Conservation (phyloP, 2,329 filamentous ascomycete genomes). For the Zymoseptoria brevis region DNA sequence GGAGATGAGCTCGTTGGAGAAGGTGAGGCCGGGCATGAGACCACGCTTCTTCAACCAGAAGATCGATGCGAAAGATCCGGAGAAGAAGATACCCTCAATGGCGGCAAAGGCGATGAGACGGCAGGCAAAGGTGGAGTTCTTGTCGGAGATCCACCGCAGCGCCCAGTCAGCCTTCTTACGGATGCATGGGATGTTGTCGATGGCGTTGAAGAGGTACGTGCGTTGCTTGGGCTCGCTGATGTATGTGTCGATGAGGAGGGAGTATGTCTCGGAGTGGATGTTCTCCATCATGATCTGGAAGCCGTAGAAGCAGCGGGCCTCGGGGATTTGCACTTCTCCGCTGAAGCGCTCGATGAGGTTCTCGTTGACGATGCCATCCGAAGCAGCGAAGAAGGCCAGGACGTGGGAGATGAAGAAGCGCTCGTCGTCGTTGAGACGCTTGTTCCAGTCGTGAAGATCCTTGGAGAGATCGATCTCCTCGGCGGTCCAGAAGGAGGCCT, state of each 20-base stretch:
- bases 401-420: constrained; percentile 98
- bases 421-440: constrained; percentile 92
- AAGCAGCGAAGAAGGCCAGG: constrained; percentile 97
- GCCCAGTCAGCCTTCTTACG: constrained; percentile 99
- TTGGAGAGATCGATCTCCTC: constrained; percentile 99
- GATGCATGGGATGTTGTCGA: constrained; percentile 98
- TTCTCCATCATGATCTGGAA: constrained; percentile 99
- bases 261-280: constrained; percentile 99
- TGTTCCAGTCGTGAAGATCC: constrained; percentile 98
- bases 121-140: constrained; percentile 88
- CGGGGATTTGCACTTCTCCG: constrained; percentile 89
- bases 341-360: constrained; percentile 98
- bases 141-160: constrained; percentile 86
- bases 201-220: constrained; percentile 92
- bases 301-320: constrained; percentile 98
- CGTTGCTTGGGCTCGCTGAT: constrained; percentile 96
- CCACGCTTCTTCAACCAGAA: constrained; percentile 99
- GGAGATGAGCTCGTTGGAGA: constrained; percentile 99
- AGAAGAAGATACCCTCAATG: constrained; percentile 99
- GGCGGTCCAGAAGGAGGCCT: constrained; percentile 99
- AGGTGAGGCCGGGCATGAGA: constrained; percentile 95
- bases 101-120: constrained; percentile 94
- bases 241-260: constrained; percentile 96
- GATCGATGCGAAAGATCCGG: constrained; percentile 94
- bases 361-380: constrained; percentile 98